Conservation (phyloP, 345 rosid species). For the Hypericum androsaemum region DNA sequence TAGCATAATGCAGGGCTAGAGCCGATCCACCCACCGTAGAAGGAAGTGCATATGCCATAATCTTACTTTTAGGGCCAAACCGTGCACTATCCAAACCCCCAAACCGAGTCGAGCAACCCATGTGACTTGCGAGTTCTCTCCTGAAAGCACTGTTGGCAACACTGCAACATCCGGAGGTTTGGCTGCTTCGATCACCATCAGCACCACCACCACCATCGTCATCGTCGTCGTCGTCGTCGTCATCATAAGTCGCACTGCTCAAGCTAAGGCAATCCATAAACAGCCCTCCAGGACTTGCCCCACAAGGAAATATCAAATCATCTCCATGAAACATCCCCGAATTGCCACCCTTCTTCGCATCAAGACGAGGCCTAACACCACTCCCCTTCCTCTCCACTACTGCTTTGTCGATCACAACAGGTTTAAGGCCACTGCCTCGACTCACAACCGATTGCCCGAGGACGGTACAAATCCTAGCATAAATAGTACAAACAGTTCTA, state of each 20-base stretch:
- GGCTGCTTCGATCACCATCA: constrained; percentile 31
- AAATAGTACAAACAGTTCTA: constrained; percentile 78
- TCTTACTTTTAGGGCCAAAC: constrained; percentile 45
- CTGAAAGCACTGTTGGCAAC: constrained; percentile 23
- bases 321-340: constrained; percentile 34
- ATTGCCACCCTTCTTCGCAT: constrained; percentile 39
- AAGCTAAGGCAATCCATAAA: constrained; percentile 78
- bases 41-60: constrained; percentile 42
- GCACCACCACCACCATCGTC: constrained; percentile 20
- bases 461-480: constrained; percentile 53
- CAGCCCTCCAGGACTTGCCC: constrained; percentile 68
- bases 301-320: constrained; percentile 70
- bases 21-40: constrained; percentile 91
- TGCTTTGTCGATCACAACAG: constrained; percentile 23
- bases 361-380: constrained; percentile 25
- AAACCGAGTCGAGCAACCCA: constrained; percentile 18
- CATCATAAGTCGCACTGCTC: constrained; percentile 51
- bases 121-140: constrained; percentile 22
- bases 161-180: constrained; percentile 33
- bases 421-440: constrained; percentile 30
- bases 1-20: constrained; percentile 80
- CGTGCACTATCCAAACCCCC: constrained; percentile 30
- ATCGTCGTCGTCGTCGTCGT: constrained; percentile 42
- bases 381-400: constrained; percentile 21
- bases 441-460: constrained; percentile 55